Evolutionary conservation across 805 yeast genomes (phyloP).

Genomic region (Pichia manshurica): DNA sequence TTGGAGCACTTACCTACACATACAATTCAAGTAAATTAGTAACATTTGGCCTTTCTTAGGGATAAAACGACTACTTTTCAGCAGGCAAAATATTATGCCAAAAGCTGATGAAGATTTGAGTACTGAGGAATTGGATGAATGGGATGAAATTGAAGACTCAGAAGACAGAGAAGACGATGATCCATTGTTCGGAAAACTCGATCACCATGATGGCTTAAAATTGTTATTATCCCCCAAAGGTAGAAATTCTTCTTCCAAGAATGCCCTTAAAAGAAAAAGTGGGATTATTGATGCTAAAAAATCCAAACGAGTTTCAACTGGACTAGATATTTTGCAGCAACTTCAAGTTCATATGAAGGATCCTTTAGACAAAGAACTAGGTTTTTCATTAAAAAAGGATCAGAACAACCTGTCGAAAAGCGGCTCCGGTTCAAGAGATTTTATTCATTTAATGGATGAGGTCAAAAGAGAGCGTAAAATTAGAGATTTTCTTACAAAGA

Average conservation of each 20-base stretch:
- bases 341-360: constrained; percentile 4
- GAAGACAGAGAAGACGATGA: constrained; percentile 7
- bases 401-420: neutral
- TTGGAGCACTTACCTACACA: too few species aligned
- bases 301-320: neutral
- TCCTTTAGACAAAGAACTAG: constrained; percentile 11
- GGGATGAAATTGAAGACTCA: neutral
- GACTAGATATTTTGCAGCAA: constrained; percentile 6
- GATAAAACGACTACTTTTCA: too few species aligned
- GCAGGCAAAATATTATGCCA: too few species aligned
- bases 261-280: neutral
- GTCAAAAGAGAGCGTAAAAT: constrained; percentile 6
- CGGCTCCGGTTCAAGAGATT: neutral
- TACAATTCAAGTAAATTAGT: too few species aligned
- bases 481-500: neutral
- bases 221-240: constrained; percentile 6
- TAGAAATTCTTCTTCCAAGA: neutral
- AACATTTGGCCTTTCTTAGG: too few species aligned
- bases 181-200: constrained; percentile 11
- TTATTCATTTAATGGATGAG: neutral
- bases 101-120: too few species aligned
- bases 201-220: neutral
- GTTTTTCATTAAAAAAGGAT: constrained; percentile 6
- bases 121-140: neutral
- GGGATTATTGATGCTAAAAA: neutral